Evolutionary conservation across 163 green algal species (phyloP).

Genomic region (Smithsoniella earleae): DNA sequence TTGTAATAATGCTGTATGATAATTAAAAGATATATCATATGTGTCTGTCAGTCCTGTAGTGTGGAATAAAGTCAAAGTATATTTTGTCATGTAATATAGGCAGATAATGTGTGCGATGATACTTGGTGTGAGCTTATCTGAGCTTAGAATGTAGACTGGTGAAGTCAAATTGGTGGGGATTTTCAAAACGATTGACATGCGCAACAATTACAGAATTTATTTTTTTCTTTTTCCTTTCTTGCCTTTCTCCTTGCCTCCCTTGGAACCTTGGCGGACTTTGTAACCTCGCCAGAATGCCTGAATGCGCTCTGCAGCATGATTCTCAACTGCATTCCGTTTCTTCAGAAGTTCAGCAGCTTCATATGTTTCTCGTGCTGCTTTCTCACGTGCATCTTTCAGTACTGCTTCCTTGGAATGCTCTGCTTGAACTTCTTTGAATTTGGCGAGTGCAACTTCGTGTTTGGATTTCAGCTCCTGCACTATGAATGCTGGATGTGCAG

Average conservation of each 20-base stretch:
- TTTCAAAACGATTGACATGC: too few species aligned
- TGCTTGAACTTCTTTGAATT: conserved; percentile 12
- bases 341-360: neutral
- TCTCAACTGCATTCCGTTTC: neutral
- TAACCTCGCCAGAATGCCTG: conserved; percentile 7
- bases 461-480: conserved; percentile 13
- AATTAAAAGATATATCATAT: too few species aligned
- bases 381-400: conserved; percentile 21
- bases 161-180: too few species aligned
- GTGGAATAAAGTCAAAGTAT: too few species aligned
- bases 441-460: neutral
- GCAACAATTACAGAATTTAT: too few species aligned
- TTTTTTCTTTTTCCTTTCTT: conserved; percentile 29
- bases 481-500: neutral
- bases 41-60: too few species aligned
- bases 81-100: too few species aligned
- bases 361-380: neutral
- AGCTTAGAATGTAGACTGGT: too few species aligned
- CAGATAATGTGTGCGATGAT: too few species aligned
- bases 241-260: neutral
- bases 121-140: too few species aligned
- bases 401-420: neutral
- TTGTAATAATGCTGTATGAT: too few species aligned
- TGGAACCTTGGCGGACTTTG: neutral
- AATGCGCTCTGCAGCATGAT: neutral